Base-by-base conservation (phyloP, 805 yeast species). In the Kazachstania viticola region DNA sequence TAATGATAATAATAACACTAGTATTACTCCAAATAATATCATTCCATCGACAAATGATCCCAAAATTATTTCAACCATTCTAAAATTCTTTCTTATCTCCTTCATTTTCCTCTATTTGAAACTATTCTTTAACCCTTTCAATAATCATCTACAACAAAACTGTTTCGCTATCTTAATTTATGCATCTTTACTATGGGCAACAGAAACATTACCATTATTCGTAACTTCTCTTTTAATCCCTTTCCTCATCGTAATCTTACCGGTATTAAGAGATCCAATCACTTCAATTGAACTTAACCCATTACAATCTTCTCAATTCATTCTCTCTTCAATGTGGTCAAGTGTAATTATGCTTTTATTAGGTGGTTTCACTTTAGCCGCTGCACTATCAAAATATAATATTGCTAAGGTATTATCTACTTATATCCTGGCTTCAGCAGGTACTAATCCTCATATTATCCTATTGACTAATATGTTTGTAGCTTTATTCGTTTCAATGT, bases 291-390 rank as follows among this genome's bases (percentile, higher is more conserved):
- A 74, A 0, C 62, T 87, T 67, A 42, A 56, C 2, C 77, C 88
- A 2, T 61, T 71, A 0, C 80, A 71, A 6, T 69, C 94, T 1
- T 63, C 69, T 0, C 73, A 75, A 45, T 82, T 68, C 49, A 82
- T 88, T 32, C 71, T 91, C 40, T 65, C 83, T 1, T 64, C 85
- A 14, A 88, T 88, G 97, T 88, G 96, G 96, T 76, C 87, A 6
- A 83, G 95, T 2, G 93, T 85, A 12, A 83, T 91, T 40, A 75
- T 87, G 80, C 62, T 88, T 25, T 62, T 88, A 31, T 60, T 88
- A 9, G 97, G 97, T 41, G 98, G 98, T 1, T 88, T 88, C 58
- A 79, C 96, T 0, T 61, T 88, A 35, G 97, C 98, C 9, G 95
- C 94, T 12, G 95, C 95, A 0, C 63, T 88, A 35, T 83, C 95